Percentiles rank a stretch among this genome's conserved stretches.
phyloP scores from a whole-genome alignment of 148 eudicot genomes.

The Heliosperma pusillum region DNA sequence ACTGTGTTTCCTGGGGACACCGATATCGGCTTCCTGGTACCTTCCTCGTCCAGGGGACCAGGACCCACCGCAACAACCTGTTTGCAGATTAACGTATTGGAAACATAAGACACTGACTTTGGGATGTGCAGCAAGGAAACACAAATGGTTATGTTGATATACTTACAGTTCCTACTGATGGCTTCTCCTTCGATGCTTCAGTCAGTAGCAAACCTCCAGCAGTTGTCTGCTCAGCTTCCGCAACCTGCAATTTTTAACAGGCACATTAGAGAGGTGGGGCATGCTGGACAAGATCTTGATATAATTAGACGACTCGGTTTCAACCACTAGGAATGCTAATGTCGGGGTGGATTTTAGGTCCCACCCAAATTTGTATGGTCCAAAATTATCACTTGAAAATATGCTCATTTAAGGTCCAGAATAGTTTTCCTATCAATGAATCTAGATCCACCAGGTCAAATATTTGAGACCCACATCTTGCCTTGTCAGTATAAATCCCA shows the following conservation, averaged over 20 bases:
- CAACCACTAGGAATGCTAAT: not conserved
- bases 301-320: not conserved
- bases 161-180: constrained; percentile 81
- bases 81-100: not conserved
- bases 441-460: too few relatives aligned
- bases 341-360: too few relatives aligned
- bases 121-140: not conserved
- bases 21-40: constrained; percentile 56
- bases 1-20: constrained; percentile 70
- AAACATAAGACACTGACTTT: not conserved
- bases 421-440: too few relatives aligned
- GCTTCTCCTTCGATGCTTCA: constrained; percentile 78
- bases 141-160: not conserved
- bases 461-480: too few relatives aligned
- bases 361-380: too few relatives aligned
- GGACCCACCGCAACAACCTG: constrained; percentile 87
- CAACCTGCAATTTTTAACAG: constrained; percentile 42
- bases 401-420: too few relatives aligned
- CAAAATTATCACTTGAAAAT: too few relatives aligned
- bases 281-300: not conserved
- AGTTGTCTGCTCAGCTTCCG: constrained; percentile 72
- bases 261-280: not conserved
- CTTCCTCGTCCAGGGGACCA: constrained; percentile 77
- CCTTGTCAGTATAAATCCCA: too few relatives aligned
- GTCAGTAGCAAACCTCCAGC: constrained; percentile 81